Evolutionary conservation across 2,329 filamentous ascomycete genomes (phyloP).

Genomic region (Sclerotinia minor): DNA sequence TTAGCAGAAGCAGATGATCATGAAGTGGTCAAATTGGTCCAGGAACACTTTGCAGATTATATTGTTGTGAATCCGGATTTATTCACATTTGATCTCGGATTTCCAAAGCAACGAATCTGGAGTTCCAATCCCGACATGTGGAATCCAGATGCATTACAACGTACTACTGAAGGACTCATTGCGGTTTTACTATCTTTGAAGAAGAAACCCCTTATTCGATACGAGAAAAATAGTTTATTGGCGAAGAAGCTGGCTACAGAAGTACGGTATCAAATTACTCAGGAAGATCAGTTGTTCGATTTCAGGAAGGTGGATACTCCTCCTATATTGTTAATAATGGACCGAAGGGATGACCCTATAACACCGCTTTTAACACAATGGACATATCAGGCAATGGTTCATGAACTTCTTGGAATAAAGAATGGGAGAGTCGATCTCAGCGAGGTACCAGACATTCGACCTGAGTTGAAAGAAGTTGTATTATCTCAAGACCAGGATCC

Average conservation of each 20-base stretch:
- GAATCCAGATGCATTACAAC: slow-evolving; percentile 84
- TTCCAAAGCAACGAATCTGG: slow-evolving; percentile 78
- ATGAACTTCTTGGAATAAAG: slow-evolving; percentile 88
- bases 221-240: slow-evolving; percentile 84
- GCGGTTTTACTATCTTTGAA: slow-evolving; percentile 85
- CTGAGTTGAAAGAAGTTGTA: slow-evolving; percentile 90
- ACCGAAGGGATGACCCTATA: slow-evolving; percentile 90
- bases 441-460: slow-evolving; percentile 77
- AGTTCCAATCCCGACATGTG: slow-evolving; percentile 78
- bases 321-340: slow-evolving; percentile 85
- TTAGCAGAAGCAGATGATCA: slow-evolving; percentile 96
- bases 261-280: slow-evolving; percentile 86
- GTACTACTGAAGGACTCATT: slow-evolving; percentile 83
- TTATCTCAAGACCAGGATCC: slow-evolving; percentile 96
- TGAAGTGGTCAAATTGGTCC: slow-evolving; percentile 89
- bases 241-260: slow-evolving; percentile 93
- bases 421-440: slow-evolving; percentile 93
- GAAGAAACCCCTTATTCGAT: slow-evolving; percentile 93
- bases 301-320: slow-evolving; percentile 94
- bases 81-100: slow-evolving; percentile 74
- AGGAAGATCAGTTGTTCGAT: slow-evolving; percentile 95
- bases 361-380: slow-evolving; percentile 94
- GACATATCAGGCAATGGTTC: slow-evolving; percentile 99
- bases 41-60: slow-evolving; percentile 97
- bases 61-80: slow-evolving; percentile 93